phyloP scores from a whole-genome alignment of 1,139 yeast species.

The Yamadazyma oceani region DNA sequence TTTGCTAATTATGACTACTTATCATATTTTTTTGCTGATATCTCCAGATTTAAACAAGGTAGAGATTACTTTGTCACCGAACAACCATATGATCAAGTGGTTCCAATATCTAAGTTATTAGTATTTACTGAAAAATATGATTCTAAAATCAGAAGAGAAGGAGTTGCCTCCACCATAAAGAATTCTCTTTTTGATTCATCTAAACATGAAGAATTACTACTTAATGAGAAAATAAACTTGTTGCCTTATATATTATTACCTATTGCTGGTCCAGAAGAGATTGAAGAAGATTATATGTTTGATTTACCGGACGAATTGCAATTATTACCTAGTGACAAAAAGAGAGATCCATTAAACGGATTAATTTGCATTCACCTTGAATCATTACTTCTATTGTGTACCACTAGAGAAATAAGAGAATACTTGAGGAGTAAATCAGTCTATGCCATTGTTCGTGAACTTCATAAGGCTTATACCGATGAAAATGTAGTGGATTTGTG shows the following conservation, averaged over 20 bases:
- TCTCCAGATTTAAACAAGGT: slow-evolving; percentile 71
- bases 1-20: slow-evolving; percentile 79
- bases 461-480: slow-evolving; percentile 67
- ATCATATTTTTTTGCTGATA: slow-evolving; percentile 86
- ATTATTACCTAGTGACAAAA: slow-evolving; percentile 71
- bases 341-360: slow-evolving; percentile 68
- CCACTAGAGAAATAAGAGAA: slow-evolving; percentile 72
- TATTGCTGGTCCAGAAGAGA: slow-evolving; percentile 78
- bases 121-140: slow-evolving; percentile 84
- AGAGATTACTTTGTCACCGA: slow-evolving; percentile 71
- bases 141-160: slow-evolving; percentile 80
- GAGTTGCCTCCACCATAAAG: slow-evolving; percentile 90
- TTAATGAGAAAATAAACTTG: slow-evolving; percentile 65
- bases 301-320: slow-evolving; percentile 89
- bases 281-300: slow-evolving; percentile 80
- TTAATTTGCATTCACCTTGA: slow-evolving; percentile 75
- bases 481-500: slow-evolving; percentile 69
- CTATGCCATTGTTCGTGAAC: slow-evolving; percentile 79
- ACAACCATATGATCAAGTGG: slow-evolving; percentile 73
- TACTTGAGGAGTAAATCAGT: slow-evolving; percentile 74
- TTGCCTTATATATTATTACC: slow-evolving; percentile 84
- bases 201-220: slow-evolving; percentile 59
- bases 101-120: slow-evolving; percentile 76
- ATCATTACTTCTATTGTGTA: slow-evolving; percentile 71
- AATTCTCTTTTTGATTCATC: slow-evolving; percentile 82